Evolutionary conservation across 1,284 basidiomycete species (phyloP), one percentile per base, ranked within the genome.

Genomic region (Phenoliferia sp.): DNA sequence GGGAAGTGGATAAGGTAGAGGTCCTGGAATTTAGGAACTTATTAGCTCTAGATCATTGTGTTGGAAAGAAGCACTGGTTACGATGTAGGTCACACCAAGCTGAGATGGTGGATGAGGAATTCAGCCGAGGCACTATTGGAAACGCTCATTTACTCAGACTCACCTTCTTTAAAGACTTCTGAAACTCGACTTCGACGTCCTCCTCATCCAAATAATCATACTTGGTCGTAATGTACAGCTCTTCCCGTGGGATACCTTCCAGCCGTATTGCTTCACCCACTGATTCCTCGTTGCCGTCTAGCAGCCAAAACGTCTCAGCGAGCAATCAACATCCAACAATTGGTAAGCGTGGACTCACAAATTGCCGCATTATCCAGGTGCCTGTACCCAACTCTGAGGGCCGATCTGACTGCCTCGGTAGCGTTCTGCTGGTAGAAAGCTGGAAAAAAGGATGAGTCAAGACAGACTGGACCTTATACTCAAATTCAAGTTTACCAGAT

Each of bases 151-250:
- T n/a, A n/a, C n/a, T n/a, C n/a, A n/a, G n/a, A n/a, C 62, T 22
- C 19, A 52, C 63, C 63, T 65, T 65, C 50, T 9, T 22, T 9
- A 65, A 48, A 2, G 50, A 44, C 19, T 55, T 39, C 32, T 61
- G 50, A 4, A 65, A 48, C 35, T 60, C 54, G 3, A 19, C 10
- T 31, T 60, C 48, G 19, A 60, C 58, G n/a, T 60, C 59, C 34
- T 65, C n/a, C 19, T 35, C 44, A 19, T 50, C 7, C 33, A 62
- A 2, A 12, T 59, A 54, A 39, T 69, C 67, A 29, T 61, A 71
- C 71, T 83, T 85, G 31, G 82, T 83, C 2, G 85, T 83, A n/a
- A 87, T 73, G 58, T 69, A 71, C 3, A 71, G 58, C 16, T 62
- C 29, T 29, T 69, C 65, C 7, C 70, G 31, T 17, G 56, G 26